These are phyloP conservation scores for Gamarada debralockiae DNA, from an alignment of 495 filamentous ascomycete species.

Conservation along the genomic window DNA sequence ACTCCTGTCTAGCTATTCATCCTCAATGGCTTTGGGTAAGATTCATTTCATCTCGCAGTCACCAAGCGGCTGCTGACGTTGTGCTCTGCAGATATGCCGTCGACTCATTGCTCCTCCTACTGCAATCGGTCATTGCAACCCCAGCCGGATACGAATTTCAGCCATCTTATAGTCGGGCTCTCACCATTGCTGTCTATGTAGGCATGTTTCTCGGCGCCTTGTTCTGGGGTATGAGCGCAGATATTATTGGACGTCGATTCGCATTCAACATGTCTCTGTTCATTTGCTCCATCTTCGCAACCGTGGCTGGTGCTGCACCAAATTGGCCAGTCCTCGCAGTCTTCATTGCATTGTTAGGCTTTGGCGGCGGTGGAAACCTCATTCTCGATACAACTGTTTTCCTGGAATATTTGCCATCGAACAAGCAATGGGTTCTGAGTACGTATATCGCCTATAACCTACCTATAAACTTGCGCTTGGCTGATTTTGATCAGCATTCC, in stretches of 20 bases:
- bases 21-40: constrained; percentile 60
- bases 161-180: constrained; percentile 45
- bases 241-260: constrained; percentile 64
- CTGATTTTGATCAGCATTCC: constrained; percentile 35
- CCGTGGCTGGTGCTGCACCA: constrained; percentile 66
- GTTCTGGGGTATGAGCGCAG: constrained; percentile 78
- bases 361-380: constrained; percentile 73
- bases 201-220: constrained; percentile 70
- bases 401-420: constrained; percentile 72
- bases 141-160: constrained; percentile 57
- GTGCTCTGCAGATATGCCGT: constrained; percentile 52
- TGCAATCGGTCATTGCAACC: constrained; percentile 60
- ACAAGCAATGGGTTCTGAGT: constrained; percentile 71
- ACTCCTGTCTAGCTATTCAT: constrained; percentile 61
- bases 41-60: neutral
- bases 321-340: constrained; percentile 61
- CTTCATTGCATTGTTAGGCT: constrained; percentile 64
- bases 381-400: constrained; percentile 72
- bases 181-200: constrained; percentile 63
- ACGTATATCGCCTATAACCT: neutral
- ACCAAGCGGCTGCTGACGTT: neutral
- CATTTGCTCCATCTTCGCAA: constrained; percentile 62
- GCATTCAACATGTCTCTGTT: constrained; percentile 72
- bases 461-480: neutral
- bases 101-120: constrained; percentile 62